A percentile compares a stretch with the other conserved stretches of the same genome.
Evolutionary conservation across 176 grass and related monocot genomes (phyloP).

Genomic region (Cenchrus purpureus): DNA sequence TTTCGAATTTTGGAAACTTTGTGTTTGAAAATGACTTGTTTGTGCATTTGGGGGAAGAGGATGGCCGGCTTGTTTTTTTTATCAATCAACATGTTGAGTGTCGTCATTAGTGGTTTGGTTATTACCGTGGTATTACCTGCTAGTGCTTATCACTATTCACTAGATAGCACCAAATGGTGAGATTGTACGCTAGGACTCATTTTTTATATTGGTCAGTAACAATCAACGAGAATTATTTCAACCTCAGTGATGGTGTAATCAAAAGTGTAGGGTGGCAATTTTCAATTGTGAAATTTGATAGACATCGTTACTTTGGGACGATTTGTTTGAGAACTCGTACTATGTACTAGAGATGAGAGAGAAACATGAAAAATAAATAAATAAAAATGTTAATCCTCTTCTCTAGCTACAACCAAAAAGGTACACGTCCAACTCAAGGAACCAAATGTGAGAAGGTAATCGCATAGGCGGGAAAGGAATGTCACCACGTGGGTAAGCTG

Average conservation of each 20-base stretch:
- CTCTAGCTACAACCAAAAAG: too few relatives aligned
- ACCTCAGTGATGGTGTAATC: background rate
- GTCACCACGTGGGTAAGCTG: too few relatives aligned
- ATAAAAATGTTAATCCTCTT: too few relatives aligned
- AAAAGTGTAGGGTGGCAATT: background rate
- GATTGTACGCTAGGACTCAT: background rate
- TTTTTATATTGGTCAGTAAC: background rate
- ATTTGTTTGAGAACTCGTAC: too few relatives aligned
- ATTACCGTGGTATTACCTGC: background rate
- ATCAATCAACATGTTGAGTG: background rate
- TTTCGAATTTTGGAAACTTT: background rate
- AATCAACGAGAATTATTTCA: background rate
- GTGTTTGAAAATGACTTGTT: slow-evolving; percentile 30
- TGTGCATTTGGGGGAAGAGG: background rate
- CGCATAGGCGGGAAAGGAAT: too few relatives aligned
- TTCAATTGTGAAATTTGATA: background rate
- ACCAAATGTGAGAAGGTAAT: too few relatives aligned
- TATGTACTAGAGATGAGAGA: too few relatives aligned
- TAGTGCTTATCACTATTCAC: background rate
- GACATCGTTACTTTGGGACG: too few relatives aligned
- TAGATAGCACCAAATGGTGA: background rate
- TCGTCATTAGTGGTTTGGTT: slow-evolving; percentile 21
- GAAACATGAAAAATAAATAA: too few relatives aligned
- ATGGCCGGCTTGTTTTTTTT: slow-evolving; percentile 29
- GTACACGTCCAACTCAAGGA: too few relatives aligned